Percentiles rank a stretch among this genome's conserved stretches.
These are phyloP conservation scores for Monilinia vaccinii-corymbosi DNA, from an alignment of 2,329 filamentous ascomycete genomes.

Conservation along the genomic window DNA sequence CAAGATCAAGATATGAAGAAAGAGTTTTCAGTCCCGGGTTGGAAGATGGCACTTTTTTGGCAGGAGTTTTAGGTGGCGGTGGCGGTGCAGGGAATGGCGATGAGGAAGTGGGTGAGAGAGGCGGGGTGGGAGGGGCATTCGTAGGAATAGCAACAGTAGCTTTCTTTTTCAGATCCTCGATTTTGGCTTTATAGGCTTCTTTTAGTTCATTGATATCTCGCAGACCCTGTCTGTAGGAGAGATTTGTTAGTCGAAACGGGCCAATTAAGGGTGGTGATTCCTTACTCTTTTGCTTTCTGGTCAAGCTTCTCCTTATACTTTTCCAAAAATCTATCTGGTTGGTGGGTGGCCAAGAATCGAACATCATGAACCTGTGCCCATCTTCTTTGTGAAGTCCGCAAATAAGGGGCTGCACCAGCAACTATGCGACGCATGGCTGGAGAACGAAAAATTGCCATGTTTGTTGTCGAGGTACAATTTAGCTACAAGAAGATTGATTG, in stretches of 20 bases:
- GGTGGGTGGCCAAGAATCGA: constrained; percentile 76
- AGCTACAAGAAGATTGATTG: neutral
- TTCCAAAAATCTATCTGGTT: constrained; percentile 60
- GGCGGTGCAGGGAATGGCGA: constrained; percentile 29
- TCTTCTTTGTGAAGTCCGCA: constrained; percentile 52
- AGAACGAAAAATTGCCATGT: constrained; percentile 42
- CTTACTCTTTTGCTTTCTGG: constrained; percentile 61
- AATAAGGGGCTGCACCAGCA: constrained; percentile 24
- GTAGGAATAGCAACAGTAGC: constrained; percentile 43
- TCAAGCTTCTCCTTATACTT: constrained; percentile 84
- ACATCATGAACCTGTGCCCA: constrained; percentile 92
- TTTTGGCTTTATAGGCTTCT: constrained; percentile 77
- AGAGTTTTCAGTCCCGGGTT: constrained; percentile 43
- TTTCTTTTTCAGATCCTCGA: constrained; percentile 59
- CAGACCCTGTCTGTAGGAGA: constrained; percentile 43
- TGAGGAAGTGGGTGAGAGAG: constrained; percentile 25
- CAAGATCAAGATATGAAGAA: constrained; percentile 64
- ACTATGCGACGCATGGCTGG: constrained; percentile 38
- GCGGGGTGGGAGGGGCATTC: constrained; percentile 28
- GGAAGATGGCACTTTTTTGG: constrained; percentile 27
- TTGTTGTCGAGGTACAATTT: neutral
- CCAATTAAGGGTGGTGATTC: neutral
- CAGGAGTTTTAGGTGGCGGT: constrained; percentile 29
- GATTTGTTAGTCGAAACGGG: neutral
- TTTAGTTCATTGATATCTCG: constrained; percentile 67